phyloP scores from a whole-genome alignment of 169 alveolate genomes.

The Plasmodium chabaudi region DNA sequence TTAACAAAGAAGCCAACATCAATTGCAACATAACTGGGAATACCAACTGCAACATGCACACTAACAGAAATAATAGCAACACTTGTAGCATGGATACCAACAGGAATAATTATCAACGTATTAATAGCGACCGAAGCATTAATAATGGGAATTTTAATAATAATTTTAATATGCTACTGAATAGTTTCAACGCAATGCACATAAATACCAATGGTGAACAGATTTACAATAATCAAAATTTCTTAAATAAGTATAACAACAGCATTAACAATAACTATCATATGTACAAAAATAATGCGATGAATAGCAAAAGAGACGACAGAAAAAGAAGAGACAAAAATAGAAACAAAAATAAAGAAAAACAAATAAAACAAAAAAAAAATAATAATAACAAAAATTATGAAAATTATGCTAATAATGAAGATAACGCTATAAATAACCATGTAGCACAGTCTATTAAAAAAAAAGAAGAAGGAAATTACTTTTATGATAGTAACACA shows the following conservation, averaged over 20 bases:
- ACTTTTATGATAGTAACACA: constrained; percentile 51
- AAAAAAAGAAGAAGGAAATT: constrained; percentile 12
- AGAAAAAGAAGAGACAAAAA: constrained; percentile 47
- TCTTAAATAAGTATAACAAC: constrained; percentile 11
- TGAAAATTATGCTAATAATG: constrained; percentile 4
- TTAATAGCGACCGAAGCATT: neutral
- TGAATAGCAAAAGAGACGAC: constrained; percentile 20
- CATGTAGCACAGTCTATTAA: constrained; percentile 7
- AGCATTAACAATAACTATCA: neutral
- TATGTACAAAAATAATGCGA: constrained; percentile 1
- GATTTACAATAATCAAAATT: constrained; percentile 8
- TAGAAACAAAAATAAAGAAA: constrained; percentile 47
- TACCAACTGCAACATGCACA: neutral
- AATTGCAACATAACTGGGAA: neutral
- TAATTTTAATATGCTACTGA: constrained; percentile 42
- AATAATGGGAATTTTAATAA: constrained; percentile 16
- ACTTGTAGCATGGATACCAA: no score
- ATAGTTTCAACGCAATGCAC: constrained; percentile 45
- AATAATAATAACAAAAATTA: neutral
- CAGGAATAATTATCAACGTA: neutral
- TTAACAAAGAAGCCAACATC: neutral
- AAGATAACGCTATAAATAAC: constrained; percentile 2
- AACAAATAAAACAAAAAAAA: constrained; percentile 34
- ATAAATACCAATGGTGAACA: constrained; percentile 18
- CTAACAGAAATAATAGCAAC: no score